A percentile compares a stretch with the other conserved stretches of the same genome.
These are phyloP conservation scores for Casuarina equisetifolia DNA, from an alignment of 306 rosid genomes.

Conservation along the genomic window DNA sequence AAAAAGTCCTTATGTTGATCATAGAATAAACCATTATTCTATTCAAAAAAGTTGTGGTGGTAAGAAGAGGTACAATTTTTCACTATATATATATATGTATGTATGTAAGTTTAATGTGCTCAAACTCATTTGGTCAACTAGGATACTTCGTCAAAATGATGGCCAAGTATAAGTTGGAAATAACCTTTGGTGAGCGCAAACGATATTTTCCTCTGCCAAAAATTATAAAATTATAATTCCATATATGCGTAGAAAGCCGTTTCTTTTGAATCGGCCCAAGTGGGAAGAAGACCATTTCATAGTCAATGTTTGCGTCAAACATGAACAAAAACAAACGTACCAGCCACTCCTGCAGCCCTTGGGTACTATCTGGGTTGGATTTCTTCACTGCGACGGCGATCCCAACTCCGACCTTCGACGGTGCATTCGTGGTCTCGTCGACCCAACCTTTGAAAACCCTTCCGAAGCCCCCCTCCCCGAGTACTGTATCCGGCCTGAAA, in stretches of 20 bases:
- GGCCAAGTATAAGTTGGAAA: too few relatives aligned
- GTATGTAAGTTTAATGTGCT: too few relatives aligned
- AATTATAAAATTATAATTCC: neutral
- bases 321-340: slow-evolving; percentile 20
- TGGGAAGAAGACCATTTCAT: neutral
- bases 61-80: too few relatives aligned
- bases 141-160: too few relatives aligned
- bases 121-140: too few relatives aligned
- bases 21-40: too few relatives aligned
- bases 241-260: neutral
- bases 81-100: too few relatives aligned
- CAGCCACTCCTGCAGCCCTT: slow-evolving; percentile 81
- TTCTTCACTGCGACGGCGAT: slow-evolving; percentile 83
- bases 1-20: too few relatives aligned
- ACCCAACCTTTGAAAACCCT: slow-evolving; percentile 92
- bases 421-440: slow-evolving; percentile 50
- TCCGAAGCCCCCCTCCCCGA: slow-evolving; percentile 94
- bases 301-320: too few relatives aligned
- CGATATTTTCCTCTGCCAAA: too few relatives aligned
- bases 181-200: too few relatives aligned
- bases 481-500: slow-evolving; percentile 67
- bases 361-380: slow-evolving; percentile 66
- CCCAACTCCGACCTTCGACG: slow-evolving; percentile 67
- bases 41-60: too few relatives aligned
- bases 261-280: neutral